phyloP scores from a whole-genome alignment of 2,329 filamentous ascomycete species.

The Aspergillus candidus region DNA sequence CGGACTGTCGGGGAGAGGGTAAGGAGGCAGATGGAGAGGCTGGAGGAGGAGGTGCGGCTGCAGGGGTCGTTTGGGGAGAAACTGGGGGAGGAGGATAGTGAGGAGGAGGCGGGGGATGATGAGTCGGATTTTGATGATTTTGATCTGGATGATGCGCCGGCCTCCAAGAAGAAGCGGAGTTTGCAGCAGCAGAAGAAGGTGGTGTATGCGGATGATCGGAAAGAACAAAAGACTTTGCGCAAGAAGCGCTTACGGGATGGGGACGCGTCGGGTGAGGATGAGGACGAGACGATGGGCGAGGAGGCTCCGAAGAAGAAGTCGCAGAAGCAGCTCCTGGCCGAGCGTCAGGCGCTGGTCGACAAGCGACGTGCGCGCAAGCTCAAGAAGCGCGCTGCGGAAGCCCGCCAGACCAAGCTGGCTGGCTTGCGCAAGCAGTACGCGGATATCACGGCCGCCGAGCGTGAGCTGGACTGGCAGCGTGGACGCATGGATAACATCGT shows the following conservation, averaged over 20 bases:
- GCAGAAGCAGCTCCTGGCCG: conserved; percentile 40
- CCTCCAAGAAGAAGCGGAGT: conserved; percentile 15
- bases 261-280: conserved; percentile 12
- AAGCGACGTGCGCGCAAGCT: conserved; percentile 39
- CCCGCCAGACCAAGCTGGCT: conserved; percentile 45
- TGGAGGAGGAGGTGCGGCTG: conserved; percentile 41
- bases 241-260: conserved; percentile 15
- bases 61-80: conserved; percentile 34
- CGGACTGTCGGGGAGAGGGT: conserved; percentile 53
- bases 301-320: conserved; percentile 31
- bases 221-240: conserved; percentile 28
- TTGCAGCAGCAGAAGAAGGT: conserved; percentile 27
- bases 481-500: conserved; percentile 56
- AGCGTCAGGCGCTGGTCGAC: conserved; percentile 35
- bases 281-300: conserved; percentile 21
- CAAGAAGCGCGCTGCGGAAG: conserved; percentile 45
- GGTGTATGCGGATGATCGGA: conserved; percentile 36
- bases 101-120: conserved; percentile 18
- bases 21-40: conserved; percentile 47
- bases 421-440: conserved; percentile 49
- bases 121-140: conserved; percentile 20
- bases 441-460: conserved; percentile 51
- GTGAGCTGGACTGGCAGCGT: conserved; percentile 53
- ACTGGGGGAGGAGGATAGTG: conserved; percentile 17
- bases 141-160: conserved; percentile 18